Conservation (phyloP, 768 basidiomycete species). For the Hygrophorus russula region DNA sequence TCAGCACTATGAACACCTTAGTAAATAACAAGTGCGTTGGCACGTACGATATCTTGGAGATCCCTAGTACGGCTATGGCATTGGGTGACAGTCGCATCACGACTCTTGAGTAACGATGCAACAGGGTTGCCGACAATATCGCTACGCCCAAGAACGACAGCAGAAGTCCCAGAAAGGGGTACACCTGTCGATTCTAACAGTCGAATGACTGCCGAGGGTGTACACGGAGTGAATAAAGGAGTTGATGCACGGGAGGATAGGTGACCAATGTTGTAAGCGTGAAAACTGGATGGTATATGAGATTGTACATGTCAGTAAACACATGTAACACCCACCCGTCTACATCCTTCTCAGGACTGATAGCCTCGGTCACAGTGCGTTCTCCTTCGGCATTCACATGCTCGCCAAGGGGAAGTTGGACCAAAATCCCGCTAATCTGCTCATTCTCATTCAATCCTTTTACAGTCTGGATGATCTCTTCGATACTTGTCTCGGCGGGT, state of each 20-base stretch:
- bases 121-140: slow-evolving; percentile 98
- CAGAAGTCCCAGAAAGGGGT: slow-evolving; percentile 62
- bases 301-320: background rate
- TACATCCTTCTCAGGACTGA: slow-evolving; percentile 91
- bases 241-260: slow-evolving; percentile 81
- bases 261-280: slow-evolving; percentile 96
- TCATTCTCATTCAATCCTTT: slow-evolving; percentile 77
- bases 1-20: background rate
- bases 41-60: slow-evolving; percentile 63
- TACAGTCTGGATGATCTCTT: slow-evolving; percentile 69
- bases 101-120: slow-evolving; percentile 77
- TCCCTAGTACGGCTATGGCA: slow-evolving; percentile 89
- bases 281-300: slow-evolving; percentile 52
- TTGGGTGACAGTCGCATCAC: slow-evolving; percentile 94
- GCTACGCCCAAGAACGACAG: slow-evolving; percentile 91
- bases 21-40: background rate
- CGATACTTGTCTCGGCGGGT: slow-evolving; percentile 56
- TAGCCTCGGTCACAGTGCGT: slow-evolving; percentile 86
- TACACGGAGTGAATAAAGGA: slow-evolving; percentile 91
- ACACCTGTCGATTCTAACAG: slow-evolving; percentile 84
- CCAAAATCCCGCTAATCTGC: slow-evolving; percentile 77
- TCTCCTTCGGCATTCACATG: slow-evolving; percentile 77
- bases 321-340: slow-evolving; percentile 58
- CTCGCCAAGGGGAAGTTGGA: slow-evolving; percentile 87
- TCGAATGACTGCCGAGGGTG: slow-evolving; percentile 85